phyloP scores from a whole-genome alignment of 371 early-diverging fungal genomes.

The Ordospora colligata region DNA sequence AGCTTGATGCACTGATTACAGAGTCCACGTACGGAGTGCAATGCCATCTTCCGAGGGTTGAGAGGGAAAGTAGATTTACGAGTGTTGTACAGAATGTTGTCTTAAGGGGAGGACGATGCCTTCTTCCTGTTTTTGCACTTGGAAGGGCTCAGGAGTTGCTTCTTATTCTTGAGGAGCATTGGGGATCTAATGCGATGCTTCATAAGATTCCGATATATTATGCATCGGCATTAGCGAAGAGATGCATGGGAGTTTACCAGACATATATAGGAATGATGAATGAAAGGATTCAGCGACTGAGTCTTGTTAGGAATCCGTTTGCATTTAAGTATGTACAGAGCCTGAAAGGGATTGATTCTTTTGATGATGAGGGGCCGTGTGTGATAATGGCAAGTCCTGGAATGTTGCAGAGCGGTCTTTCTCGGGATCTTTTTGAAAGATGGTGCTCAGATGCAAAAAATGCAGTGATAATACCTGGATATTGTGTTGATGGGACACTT shows the following conservation, averaged over 20 bases:
- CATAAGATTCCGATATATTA: slow-evolving; percentile 92
- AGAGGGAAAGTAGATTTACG: slow-evolving; percentile 78
- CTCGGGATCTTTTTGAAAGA: slow-evolving; percentile 86
- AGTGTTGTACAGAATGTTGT: slow-evolving; percentile 77
- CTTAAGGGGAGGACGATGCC: slow-evolving; percentile 82
- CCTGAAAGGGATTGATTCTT: slow-evolving; percentile 75
- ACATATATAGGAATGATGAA: slow-evolving; percentile 99
- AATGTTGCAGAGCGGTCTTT: slow-evolving; percentile 96
- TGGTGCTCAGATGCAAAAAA: slow-evolving; percentile 91
- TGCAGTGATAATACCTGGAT: slow-evolving; percentile 92
- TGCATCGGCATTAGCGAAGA: slow-evolving; percentile 87
- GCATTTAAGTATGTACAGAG: slow-evolving; percentile 90
- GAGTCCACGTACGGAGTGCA: slow-evolving; percentile 98
- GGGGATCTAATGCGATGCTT: slow-evolving; percentile 76
- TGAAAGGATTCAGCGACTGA: slow-evolving; percentile 78
- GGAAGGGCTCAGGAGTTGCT: slow-evolving; percentile 96
- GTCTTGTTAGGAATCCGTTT: slow-evolving; percentile 84
- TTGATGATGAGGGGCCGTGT: slow-evolving; percentile 92
- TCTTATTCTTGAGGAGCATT: slow-evolving; percentile 95
- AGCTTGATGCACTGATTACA: slow-evolving; percentile 84
- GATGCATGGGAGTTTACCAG: slow-evolving; percentile 94
- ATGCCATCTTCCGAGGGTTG: slow-evolving; percentile 84
- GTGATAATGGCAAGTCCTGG: slow-evolving; percentile 99
- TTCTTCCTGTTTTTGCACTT: slow-evolving; percentile 95
- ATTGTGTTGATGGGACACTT: slow-evolving; percentile 94